Evolutionary conservation across 78 protist genomes (phyloP), one percentile per base, ranked within the genome.

Genomic region (Salpingoeca rosetta): DNA sequence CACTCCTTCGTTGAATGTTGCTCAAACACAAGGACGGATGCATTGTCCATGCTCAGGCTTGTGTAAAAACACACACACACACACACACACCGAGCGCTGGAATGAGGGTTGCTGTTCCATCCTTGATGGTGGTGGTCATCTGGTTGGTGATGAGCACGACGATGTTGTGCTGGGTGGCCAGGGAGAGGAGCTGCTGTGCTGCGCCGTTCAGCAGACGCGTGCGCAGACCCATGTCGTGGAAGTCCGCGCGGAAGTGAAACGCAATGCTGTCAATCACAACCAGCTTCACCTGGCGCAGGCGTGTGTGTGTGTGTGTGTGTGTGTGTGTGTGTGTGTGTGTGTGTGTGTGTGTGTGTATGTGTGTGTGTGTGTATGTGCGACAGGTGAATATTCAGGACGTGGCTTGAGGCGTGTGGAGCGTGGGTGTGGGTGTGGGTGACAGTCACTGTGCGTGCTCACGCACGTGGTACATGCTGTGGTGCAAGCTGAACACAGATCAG

Each of bases 81-180:
- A 28, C 57, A 38, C 44, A 42, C 72, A 2, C 24, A 26, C 87
- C 87, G 12, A 93, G 81, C 0, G 90, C 84, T 0, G 95, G 95
- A 1, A 90, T 88, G 7, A 93, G 89, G 36, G 81, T 42, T 11
- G 88, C 39, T 40, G 75, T 44, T 25, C 44, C n/a, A 22, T 22
- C 28, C 10, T 24, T 41, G 2, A 81, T 26, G 45, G 85, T 87
- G 2, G 94, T 92, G 25, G 92, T 88, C 31, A 92, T 90, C 81
- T 92, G 94, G 81, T 92, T 92, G 79, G 85, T 85, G 17, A 92
- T 17, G 0, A 92, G 25, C 31, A 90, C 95, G 10, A 93, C 92
- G 0, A 86, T 39, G 51, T 81, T 73, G 57, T n/a, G n/a, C 45
- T 86, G 76, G 35, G 43, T 43, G 12, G 92, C 91, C 40, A 91